phyloP scores from a whole-genome alignment of 306 rosid genomes.

The Quercus bicolor region DNA sequence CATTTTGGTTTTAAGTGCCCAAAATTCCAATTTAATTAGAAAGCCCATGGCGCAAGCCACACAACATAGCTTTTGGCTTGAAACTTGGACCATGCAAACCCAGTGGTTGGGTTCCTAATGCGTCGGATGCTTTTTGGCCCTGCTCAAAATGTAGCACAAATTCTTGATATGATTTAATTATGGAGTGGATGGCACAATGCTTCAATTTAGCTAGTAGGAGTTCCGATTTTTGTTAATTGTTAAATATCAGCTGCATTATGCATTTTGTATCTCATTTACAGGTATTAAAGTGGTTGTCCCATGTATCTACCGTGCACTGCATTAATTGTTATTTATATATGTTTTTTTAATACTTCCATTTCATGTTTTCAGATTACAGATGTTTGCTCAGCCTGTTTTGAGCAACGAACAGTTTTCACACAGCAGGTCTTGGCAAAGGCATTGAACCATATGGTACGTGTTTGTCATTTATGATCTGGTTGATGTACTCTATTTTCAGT shows the following conservation, averaged over 20 bases:
- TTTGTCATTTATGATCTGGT: neutral
- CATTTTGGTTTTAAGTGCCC: neutral
- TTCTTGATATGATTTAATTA: neutral
- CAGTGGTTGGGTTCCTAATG: neutral
- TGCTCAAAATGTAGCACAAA: neutral
- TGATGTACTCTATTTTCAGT: neutral
- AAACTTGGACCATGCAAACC: neutral
- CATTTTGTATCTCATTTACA: neutral
- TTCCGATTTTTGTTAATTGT: slow-evolving; percentile 4
- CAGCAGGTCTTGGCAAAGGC: slow-evolving; percentile 99
- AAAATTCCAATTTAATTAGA: neutral
- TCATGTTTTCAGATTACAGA: slow-evolving; percentile 76
- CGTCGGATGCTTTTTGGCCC: neutral
- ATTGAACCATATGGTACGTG: slow-evolving; percentile 80
- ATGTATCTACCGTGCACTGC: neutral
- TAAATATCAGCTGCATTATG: slow-evolving; percentile 3
- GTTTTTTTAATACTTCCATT: slow-evolving; percentile 23
- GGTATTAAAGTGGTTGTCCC: neutral
- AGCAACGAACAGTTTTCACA: slow-evolving; percentile 96
- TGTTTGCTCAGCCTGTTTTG: slow-evolving; percentile 97
- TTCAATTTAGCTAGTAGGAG: neutral
- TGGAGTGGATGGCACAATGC: neutral
- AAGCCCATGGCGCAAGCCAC: too few relatives aligned
- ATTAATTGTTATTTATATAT: neutral
- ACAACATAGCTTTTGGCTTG: neutral